Base-by-base conservation (phyloP, 768 basidiomycete species). In the Mycena chlorophos region DNA sequence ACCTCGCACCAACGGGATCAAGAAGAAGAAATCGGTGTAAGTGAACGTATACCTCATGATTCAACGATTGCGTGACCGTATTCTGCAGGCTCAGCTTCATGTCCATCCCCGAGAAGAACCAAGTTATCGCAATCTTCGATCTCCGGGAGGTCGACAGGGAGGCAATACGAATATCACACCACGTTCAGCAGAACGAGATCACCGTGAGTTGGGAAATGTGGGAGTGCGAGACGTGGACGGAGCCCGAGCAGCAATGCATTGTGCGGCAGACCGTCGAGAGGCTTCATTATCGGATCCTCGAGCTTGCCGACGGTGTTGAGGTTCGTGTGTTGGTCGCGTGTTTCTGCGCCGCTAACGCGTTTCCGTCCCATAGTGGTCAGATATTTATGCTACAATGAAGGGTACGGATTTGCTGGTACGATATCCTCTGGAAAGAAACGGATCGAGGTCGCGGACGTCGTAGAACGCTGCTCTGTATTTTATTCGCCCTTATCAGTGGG, bases 81-180 rank as follows among this genome's bases (percentile, higher is more conserved):
- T 28, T 63, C 42, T 61, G 62, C 48, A 79, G 79, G 53, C 74
- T 78, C 49, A 70, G 68, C 57, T 78, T 78, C 66, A 73, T 69
- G 60, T 74, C 79, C 58, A 75, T 76, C 37, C 67, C 67, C 26
- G 78, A 78, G 40, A 79, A 79, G 49, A 75, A 71, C 51, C 74
- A 78, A 76, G 69, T 77, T 34, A 75, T 74, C 23, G 79, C 80
- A 28, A 79, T 74, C 51, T 82, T 82, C 63, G 76, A 81, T 58
- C 66, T 82, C 63, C 71, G 73, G 1, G 78, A 75, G 4, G 73
- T 82, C 43, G 74, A 71, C 63, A 82, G 78, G 59, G 73, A 81
- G 26, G 77, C 82, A 42, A 78, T 80, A 49, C 80, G 82, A 40
- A 79, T 82, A 22, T 46, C 45, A 5, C 45, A 46, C 45, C 40